Evolutionary conservation across 768 basidiomycete species (phyloP).

Genomic region (Agrocybe pediades): DNA sequence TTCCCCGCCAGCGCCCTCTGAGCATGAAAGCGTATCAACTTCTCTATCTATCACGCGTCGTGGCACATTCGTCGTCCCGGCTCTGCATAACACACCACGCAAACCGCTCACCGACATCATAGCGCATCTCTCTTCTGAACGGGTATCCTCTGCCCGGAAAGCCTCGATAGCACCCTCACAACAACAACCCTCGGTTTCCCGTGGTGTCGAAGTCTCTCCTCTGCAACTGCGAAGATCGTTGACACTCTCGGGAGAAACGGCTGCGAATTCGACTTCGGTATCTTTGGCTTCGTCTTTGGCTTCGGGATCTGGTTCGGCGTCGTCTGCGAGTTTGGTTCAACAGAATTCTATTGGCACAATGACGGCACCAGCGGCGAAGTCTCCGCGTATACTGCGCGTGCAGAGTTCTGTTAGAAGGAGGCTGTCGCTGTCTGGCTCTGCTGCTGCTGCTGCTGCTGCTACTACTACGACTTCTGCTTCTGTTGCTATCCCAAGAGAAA

Average conservation of each 20-base stretch:
- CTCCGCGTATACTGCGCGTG: conserved; percentile 18
- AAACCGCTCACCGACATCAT: conserved; percentile 11
- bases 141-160: background rate
- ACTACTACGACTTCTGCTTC: background rate
- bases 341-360: background rate
- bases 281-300: background rate
- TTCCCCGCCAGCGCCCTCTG: conserved; percentile 1
- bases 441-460: background rate
- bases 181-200: background rate
- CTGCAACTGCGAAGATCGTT: too few species aligned
- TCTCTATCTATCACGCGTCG: background rate
- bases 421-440: background rate
- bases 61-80: conserved; percentile 2
- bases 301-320: background rate
- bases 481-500: background rate
- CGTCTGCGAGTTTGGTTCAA: background rate
- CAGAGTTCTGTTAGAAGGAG: conserved; percentile 2
- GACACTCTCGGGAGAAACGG: too few species aligned
- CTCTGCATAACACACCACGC: conserved; percentile 13
- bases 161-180: background rate
- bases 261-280: background rate
- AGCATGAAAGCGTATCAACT: background rate
- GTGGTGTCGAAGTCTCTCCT: too few species aligned
- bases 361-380: conserved; percentile 13
- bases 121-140: background rate